Conservation (phyloP, 495 filamentous ascomycete genomes). For the Immersiella caudata region DNA sequence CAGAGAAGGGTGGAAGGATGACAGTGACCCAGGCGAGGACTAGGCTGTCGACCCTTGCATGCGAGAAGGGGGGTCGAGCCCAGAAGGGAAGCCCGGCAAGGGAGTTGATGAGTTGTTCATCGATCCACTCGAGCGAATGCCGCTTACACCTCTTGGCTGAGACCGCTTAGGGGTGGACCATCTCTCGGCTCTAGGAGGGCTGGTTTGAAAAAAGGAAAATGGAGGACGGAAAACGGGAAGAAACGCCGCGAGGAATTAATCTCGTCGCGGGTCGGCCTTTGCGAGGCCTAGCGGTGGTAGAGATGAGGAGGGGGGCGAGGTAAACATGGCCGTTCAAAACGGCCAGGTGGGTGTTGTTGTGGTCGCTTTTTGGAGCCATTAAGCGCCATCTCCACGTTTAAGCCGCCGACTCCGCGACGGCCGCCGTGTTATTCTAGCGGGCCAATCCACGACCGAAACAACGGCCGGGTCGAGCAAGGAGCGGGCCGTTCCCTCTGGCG, state of each 20-base stretch:
- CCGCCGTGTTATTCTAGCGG: conserved; percentile 18
- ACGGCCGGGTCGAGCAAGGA: conserved; percentile 26
- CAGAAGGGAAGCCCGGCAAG: conserved; percentile 8
- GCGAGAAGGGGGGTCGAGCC: conserved; percentile 13
- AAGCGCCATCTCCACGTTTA: conserved; percentile 20
- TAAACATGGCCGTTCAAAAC: conserved; percentile 29
- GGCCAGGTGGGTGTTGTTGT: conserved; percentile 26
- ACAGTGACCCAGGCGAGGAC: conserved; percentile 4
- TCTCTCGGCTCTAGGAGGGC: background rate
- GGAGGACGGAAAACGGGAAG: background rate
- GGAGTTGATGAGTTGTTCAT: conserved; percentile 20
- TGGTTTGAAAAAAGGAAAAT: conserved; percentile 33
- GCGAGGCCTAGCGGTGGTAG: conserved; percentile 20
- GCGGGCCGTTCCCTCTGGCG: conserved; percentile 33
- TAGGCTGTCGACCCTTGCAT: conserved; percentile 17
- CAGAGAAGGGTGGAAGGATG: conserved; percentile 1
- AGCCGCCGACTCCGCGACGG: conserved; percentile 4
- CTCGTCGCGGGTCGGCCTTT: conserved; percentile 16
- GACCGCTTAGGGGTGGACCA: background rate
- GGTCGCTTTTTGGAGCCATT: conserved; percentile 16
- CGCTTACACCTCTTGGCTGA: conserved; percentile 12
- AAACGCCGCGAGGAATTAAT: conserved; percentile 29
- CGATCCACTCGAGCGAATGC: background rate
- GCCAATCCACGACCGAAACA: conserved; percentile 20
- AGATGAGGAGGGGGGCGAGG: conserved; percentile 14